Conservation (phyloP, 306 rosid genomes). For the Urtica urens region DNA sequence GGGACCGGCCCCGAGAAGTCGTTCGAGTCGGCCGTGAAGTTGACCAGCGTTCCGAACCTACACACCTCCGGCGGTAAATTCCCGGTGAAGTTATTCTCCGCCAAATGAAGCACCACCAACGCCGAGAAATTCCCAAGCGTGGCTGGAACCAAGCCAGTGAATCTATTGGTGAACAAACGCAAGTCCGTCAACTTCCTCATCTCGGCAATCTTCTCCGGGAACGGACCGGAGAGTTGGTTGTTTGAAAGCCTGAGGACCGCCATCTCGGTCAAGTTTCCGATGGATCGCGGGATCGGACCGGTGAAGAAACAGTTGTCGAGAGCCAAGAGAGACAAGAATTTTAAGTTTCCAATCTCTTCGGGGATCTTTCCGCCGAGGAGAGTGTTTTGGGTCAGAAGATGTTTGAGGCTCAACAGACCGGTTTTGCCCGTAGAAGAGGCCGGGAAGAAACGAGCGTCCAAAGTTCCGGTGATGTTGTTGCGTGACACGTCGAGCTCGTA, state of each 20-base stretch:
- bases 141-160: constrained; percentile 34
- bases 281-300: constrained; percentile 38
- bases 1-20: constrained; percentile 46
- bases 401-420: constrained; percentile 26
- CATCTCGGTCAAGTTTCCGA: constrained; percentile 36
- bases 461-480: constrained; percentile 28
- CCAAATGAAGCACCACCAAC: constrained; percentile 34
- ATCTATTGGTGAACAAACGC: constrained; percentile 18
- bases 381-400: constrained; percentile 36
- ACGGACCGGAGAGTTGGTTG: constrained; percentile 32
- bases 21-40: constrained; percentile 35
- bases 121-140: constrained; percentile 41
- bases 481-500: constrained; percentile 45
- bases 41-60: constrained; percentile 32
- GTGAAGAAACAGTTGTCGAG: constrained; percentile 24
- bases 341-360: constrained; percentile 42
- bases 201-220: constrained; percentile 32
- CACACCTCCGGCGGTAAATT: constrained; percentile 44
- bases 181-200: constrained; percentile 30
- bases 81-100: constrained; percentile 41
- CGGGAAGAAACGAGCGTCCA: constrained; percentile 40
- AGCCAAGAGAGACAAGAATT: constrained; percentile 25
- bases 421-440: constrained; percentile 18
- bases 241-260: constrained; percentile 22
- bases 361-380: constrained; percentile 32